Base-by-base conservation (phyloP, 768 basidiomycete species). In the Naematelia aurantialba region DNA sequence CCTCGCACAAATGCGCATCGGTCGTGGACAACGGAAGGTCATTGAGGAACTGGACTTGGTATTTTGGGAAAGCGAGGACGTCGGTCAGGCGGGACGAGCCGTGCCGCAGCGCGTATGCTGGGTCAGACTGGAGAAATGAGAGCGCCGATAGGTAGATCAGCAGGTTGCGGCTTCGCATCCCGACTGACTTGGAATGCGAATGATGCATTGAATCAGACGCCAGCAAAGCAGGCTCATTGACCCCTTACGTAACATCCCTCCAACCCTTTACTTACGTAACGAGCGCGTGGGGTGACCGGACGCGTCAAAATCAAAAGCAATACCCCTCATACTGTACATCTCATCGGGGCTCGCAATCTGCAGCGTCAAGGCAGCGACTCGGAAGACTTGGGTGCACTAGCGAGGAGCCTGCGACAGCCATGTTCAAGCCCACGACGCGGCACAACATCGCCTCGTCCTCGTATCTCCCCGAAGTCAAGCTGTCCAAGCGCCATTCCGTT, bases 401-500 rank as follows among this genome's bases (percentile, higher is more conserved):
- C n/a, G n/a, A n/a, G n/a, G n/a, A n/a, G n/a, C n/a, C n/a, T n/a
- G n/a, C n/a, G 26, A 14, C 5, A n/a, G 48, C 19, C 49, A 76
- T 76, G 75, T 76, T 76, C 70, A 74, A 70, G 55, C 69, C 75
- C 3, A 69, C 67, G 2, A 72, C 70, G 25, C 54, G 69, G 42
- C 63, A 62, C 27, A 66, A 66, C 58, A 21, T 69, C 45, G 56
- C 66, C 8, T 56, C 61, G 13, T 53, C 60, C 8, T 57, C 65
- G 1, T 53, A 68, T 22, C 51, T 56, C 13, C 13, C 49, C 22
- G 68, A 72, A 49, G 75, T 74, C 63, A 73, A 73, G 58, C 52
- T 74, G 39, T 69, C 68, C 45, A 60, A 67, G 50, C 59, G 71
- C 24, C 57, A 63, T 25, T 69, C 68, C 25, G 56, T 57, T 1